Conservation (phyloP, 2,329 filamentous ascomycete species). For the Aspergillus aculeatus region DNA sequence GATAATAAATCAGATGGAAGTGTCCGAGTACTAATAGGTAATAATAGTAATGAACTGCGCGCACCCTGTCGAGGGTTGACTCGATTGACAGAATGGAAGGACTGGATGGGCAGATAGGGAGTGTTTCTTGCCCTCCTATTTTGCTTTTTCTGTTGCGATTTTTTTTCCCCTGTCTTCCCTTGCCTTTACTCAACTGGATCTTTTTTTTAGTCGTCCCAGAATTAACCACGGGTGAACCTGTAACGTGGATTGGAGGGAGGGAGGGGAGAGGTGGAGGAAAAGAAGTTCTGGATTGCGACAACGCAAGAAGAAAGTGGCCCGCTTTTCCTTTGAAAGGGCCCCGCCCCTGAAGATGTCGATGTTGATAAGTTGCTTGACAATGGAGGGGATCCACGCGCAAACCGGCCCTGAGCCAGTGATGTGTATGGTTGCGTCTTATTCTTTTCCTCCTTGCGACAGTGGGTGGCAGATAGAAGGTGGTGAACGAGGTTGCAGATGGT, state of each 20-base stretch:
- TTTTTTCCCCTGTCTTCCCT: neutral
- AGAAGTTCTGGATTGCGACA: constrained; percentile 16
- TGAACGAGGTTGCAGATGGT: neutral
- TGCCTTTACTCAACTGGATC: constrained; percentile 6
- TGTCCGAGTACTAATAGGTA: constrained; percentile 4
- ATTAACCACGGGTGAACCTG: constrained; percentile 17
- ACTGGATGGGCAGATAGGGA: neutral
- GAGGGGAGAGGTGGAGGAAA: neutral
- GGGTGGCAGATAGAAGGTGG: neutral
- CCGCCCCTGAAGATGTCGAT: constrained; percentile 17
- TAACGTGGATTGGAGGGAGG: neutral
- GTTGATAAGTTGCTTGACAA: constrained; percentile 5
- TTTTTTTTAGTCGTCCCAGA: constrained; percentile 6
- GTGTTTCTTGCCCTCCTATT: constrained; percentile 11
- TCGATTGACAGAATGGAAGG: neutral
- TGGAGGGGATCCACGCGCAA: constrained; percentile 8
- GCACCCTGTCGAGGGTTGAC: neutral
- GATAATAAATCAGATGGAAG: constrained; percentile 6
- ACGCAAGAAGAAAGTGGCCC: constrained; percentile 12
- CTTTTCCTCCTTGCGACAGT: neutral
- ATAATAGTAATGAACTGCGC: neutral
- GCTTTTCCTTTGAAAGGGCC: constrained; percentile 14
- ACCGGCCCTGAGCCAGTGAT: neutral
- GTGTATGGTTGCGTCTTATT: no score
- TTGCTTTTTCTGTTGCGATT: neutral